Base-by-base conservation (phyloP, 1,284 basidiomycete species). In the Tylopilus sp. region DNA sequence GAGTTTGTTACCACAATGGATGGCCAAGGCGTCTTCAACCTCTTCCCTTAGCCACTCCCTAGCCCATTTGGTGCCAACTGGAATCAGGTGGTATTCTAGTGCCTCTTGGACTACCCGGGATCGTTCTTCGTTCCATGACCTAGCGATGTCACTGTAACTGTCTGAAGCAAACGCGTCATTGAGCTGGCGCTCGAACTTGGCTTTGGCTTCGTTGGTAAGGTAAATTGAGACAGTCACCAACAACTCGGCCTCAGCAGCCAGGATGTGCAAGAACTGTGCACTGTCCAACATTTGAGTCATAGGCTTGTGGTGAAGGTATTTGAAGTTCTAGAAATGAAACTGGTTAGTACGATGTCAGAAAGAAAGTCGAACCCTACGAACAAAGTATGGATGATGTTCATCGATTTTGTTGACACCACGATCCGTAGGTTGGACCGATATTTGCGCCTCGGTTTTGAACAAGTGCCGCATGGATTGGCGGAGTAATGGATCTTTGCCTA, bases 81-180 rank as follows among this genome's bases (percentile, higher is more conserved):
- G 94, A 34, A 98, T 69, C 15, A 97, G 75, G 64, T 90, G 84
- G 48, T 87, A 80, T 38, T 89, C 81, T 25, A 97, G 69, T 4
- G 87, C 84, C 48, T 91, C 86, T 46, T 86, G 78, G 34, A 97
- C 79, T 36, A 97, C 81, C 28, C 84, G 80, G 41, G 81, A 76
- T 41, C 97, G 82, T 59, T 96, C 82, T 44, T 82, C 86, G 65
- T 99, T 99, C 97, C 97, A 99, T n/a, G 84, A 81, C 55, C 84
- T 82, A 2, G 91, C 86, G 8, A 86, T 79, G 52, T 95, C 91
- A 49, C 87, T 89, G 61, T 89, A 89, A 49, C 84, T 87, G 60
- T 93, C 91, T 8, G 92, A 93, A 34, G 82, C 78, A 66, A 93
- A 94, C 6, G 91, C 89, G 52, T 89, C 82, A 45, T 79, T 79